Evolutionary conservation across 2,329 filamentous ascomycete genomes (phyloP).

Genomic region (Aspergillus arachidicola): DNA sequence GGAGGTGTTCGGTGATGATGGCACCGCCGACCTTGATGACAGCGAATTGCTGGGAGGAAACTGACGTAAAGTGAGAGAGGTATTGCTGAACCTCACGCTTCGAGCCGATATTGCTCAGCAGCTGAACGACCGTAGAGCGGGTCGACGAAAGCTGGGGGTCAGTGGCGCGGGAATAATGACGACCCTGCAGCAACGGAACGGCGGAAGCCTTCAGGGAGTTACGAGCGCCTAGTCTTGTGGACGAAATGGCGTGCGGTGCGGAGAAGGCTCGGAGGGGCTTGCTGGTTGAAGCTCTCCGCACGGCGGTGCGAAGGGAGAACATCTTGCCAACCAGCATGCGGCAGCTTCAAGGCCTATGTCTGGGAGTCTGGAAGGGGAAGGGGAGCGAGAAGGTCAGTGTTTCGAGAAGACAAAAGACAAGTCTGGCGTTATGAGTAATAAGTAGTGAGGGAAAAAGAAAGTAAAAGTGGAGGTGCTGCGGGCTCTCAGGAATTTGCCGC

Average conservation of each 20-base stretch:
- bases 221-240: slow-evolving; percentile 31
- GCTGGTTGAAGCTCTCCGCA: slow-evolving; percentile 47
- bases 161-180: slow-evolving; percentile 49
- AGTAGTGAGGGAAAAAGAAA: slow-evolving; percentile 22
- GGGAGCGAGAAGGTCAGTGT: slow-evolving; percentile 9
- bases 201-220: slow-evolving; percentile 31
- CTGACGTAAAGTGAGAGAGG: slow-evolving; percentile 93
- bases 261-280: slow-evolving; percentile 45
- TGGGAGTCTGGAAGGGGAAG: slow-evolving; percentile 18
- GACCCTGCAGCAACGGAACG: slow-evolving; percentile 34
- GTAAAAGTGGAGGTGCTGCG: slow-evolving; percentile 22
- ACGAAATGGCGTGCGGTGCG: slow-evolving; percentile 37
- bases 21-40: slow-evolving; percentile 98
- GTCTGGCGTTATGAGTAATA: slow-evolving; percentile 6
- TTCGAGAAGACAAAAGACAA: slow-evolving; percentile 8
- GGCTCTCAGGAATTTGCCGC: slow-evolving; percentile 12
- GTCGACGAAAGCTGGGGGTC: slow-evolving; percentile 61
- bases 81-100: slow-evolving; percentile 98
- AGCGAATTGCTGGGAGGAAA: slow-evolving; percentile 94
- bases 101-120: slow-evolving; percentile 93
- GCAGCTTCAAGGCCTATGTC: slow-evolving; percentile 34
- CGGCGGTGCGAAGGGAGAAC: slow-evolving; percentile 47
- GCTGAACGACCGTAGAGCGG: slow-evolving; percentile 80
- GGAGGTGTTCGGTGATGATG: slow-evolving; percentile 90
- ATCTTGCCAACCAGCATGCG: slow-evolving; percentile 46